These are phyloP conservation scores for Moesziomyces antarcticus DNA, from an alignment of 1,284 basidiomycete species.

Conservation along the genomic window DNA sequence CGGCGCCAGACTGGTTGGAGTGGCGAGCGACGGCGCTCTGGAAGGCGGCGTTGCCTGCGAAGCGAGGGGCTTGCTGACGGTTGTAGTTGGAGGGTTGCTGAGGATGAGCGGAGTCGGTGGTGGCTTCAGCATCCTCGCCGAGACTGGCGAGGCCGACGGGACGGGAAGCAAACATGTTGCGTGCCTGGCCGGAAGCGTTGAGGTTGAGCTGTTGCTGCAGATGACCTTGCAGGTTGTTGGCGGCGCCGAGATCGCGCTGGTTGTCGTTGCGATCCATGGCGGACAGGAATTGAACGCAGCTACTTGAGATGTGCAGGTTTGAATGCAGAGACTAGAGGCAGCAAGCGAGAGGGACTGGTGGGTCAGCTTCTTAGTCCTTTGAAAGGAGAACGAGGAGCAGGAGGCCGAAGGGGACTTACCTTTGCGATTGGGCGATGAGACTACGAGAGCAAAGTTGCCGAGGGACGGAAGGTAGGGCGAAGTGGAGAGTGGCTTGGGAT, in stretches of 20 bases:
- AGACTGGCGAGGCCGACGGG: conserved; percentile 54
- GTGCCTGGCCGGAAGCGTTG: conserved; percentile 22
- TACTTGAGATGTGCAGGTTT: background rate
- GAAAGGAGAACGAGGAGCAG: no score
- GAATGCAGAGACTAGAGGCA: background rate
- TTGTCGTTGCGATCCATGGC: conserved; percentile 28
- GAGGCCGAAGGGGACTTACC: no score
- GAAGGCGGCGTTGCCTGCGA: conserved; percentile 61
- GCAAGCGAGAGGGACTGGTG: background rate
- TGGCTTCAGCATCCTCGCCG: conserved; percentile 51
- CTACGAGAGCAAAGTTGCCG: no score
- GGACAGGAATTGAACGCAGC: background rate
- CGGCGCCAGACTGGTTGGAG: conserved; percentile 25
- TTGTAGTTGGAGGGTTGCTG: conserved; percentile 18
- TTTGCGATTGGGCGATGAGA: no score
- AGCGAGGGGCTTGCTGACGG: conserved; percentile 55
- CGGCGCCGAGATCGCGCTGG: conserved; percentile 39
- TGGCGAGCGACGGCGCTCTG: conserved; percentile 60
- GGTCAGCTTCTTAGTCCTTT: no score
- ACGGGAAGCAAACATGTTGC: conserved; percentile 46
- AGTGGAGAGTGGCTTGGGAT: no score
- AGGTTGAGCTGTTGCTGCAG: conserved; percentile 60
- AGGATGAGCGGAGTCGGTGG: conserved; percentile 16
- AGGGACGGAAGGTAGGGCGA: no score
- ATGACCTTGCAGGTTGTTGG: conserved; percentile 49